Base-by-base conservation (phyloP, 2,329 filamentous ascomycete genomes). In the Rutstroemia sp. region DNA sequence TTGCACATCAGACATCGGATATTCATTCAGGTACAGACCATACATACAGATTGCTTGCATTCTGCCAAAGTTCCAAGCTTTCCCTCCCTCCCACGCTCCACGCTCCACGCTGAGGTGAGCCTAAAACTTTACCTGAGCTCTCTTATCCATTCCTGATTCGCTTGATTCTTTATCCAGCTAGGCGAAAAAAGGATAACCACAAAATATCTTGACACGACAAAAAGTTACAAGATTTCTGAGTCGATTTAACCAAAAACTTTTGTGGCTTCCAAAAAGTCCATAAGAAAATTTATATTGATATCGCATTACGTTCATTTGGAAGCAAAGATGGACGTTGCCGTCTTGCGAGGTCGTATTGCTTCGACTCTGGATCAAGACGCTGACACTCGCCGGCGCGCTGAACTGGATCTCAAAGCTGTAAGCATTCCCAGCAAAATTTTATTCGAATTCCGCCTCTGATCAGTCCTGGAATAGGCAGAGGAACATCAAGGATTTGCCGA, bases 401-500 rank as follows among this genome's bases (percentile, higher is more conserved):
- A 94, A 77, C 75, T 87, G 66, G 86, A 92, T 74, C 79, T 94
- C 67, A 92, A 91, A 79, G 80, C 86, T 78, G 89, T 92, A 71
- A 83, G 69, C 63, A 62, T 55, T 58, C 48, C 58, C 51, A 34
- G 52, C 58, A 55, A 58, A 58, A 51, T 47, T 46, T 47, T 49
- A 30, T 45, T 56, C 51, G 54, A 52, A 49, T 37, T 47, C 44
- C 57, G 44, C 58, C 66, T 59, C 54, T 56, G 37, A 56, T 38
- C 52, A 18, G 46, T 23, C 48, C 59, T 49, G 50, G 59, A 38
- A 58, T 44, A 96, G 91, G 90, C 94, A 71, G 92, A 97, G 77
- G 85, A 90, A 66, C 86, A 92, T 73, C 79, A 88, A 60, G 92
- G 92, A 63, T 97, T 99, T 73, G 87, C 89, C 71, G 89, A 94